phyloP scores from a whole-genome alignment of 2,329 filamentous ascomycete genomes.

The Pestalotiopsis sp. region DNA sequence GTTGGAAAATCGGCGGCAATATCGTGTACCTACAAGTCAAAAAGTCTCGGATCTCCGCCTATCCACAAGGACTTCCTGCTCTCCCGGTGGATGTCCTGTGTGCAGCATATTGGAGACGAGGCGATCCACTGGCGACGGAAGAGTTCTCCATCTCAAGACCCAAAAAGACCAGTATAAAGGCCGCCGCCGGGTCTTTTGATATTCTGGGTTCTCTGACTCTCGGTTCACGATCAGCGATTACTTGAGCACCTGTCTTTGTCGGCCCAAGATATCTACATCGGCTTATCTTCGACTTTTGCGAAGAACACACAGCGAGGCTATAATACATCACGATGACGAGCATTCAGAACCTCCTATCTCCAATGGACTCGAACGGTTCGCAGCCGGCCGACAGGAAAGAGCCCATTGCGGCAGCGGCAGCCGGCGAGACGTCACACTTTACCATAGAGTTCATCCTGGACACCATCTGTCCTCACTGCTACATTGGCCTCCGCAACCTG shows the following conservation, averaged over 20 bases:
- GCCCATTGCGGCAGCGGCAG: background rate
- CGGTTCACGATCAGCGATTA: background rate
- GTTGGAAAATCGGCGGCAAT: too few relatives aligned
- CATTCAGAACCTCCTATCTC: conserved; percentile 30
- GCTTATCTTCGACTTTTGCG: background rate
- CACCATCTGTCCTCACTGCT: conserved; percentile 56
- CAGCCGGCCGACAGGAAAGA: background rate
- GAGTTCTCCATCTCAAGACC: background rate
- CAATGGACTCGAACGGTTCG: conserved; percentile 16
- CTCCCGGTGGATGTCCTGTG: background rate
- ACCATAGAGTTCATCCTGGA: conserved; percentile 52
- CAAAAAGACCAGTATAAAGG: background rate
- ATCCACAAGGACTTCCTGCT: background rate
- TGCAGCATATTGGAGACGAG: conserved; percentile 16
- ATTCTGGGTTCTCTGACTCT: background rate
- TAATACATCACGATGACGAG: conserved; percentile 25
- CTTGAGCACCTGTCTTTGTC: background rate
- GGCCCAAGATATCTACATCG: background rate
- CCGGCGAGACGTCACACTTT: conserved; percentile 32
- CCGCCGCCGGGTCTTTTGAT: background rate
- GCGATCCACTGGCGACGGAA: background rate
- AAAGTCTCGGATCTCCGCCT: too few relatives aligned
- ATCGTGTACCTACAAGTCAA: too few relatives aligned
- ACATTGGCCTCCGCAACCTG: conserved; percentile 50
- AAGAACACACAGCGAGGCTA: background rate